Conservation (phyloP, 495 filamentous ascomycete genomes). For the Aspergillus haitiensis region DNA sequence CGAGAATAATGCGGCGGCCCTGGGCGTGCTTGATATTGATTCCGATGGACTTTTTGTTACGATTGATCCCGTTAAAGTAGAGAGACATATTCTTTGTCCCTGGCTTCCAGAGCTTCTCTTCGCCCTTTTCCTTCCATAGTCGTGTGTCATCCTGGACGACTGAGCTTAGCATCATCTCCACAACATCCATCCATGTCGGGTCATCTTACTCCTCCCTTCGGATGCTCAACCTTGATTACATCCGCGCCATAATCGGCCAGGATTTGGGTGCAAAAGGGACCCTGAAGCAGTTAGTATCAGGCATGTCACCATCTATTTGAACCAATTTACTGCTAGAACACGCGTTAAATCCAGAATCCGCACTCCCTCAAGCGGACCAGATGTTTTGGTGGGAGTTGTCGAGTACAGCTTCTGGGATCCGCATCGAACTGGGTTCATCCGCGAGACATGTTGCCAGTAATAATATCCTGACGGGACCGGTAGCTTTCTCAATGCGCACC, state of each 20-base stretch:
- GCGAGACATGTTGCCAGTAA: no score
- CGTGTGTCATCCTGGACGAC: constrained; percentile 24
- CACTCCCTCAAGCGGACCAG: constrained; percentile 65
- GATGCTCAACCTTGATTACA: constrained; percentile 90
- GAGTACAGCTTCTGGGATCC: neutral
- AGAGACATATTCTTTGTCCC: constrained; percentile 20
- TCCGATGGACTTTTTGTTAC: constrained; percentile 86
- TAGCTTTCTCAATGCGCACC: no score
- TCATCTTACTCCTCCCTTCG: constrained; percentile 59
- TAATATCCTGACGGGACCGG: no score
- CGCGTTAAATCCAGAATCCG: constrained; percentile 84
- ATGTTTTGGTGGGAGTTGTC: neutral
- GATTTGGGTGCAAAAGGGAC: constrained; percentile 90
- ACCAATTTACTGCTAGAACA: constrained; percentile 73
- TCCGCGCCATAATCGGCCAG: constrained; percentile 89
- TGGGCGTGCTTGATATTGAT: constrained; percentile 73
- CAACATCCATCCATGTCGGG: neutral
- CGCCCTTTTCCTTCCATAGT: constrained; percentile 24
- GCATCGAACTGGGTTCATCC: no score
- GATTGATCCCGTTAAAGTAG: constrained; percentile 54
- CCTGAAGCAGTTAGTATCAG: constrained; percentile 16
- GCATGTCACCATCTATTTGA: neutral
- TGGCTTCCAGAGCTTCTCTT: constrained; percentile 27
- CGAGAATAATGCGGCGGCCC: constrained; percentile 72
- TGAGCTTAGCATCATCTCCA: neutral